phyloP scores from a whole-genome alignment of 306 rosid genomes.

The Cicer bijugum region DNA sequence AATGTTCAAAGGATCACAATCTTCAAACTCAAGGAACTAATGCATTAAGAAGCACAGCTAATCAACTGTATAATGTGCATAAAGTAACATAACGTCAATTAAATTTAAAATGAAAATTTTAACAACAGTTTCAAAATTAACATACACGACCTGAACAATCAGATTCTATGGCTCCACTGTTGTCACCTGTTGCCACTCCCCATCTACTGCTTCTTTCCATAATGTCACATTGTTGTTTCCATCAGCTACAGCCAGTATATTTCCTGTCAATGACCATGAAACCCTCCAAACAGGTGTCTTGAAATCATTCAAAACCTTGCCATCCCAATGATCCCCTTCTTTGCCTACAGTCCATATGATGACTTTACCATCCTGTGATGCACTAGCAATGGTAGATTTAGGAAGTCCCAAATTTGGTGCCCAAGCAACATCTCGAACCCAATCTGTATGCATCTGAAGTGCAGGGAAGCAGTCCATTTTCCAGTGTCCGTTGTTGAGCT shows the following conservation, averaged over 20 bases:
- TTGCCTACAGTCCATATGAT: conserved; percentile 83
- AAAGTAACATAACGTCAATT: conserved; percentile 35
- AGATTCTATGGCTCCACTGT: conserved; percentile 72
- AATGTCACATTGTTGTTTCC: conserved; percentile 78
- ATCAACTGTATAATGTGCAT: conserved; percentile 42
- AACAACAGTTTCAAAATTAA: conserved; percentile 48
- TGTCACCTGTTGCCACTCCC: conserved; percentile 89
- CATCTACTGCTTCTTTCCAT: conserved; percentile 88
- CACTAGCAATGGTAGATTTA: conserved; percentile 80
- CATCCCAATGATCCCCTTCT: conserved; percentile 96
- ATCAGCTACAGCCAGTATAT: conserved; percentile 86
- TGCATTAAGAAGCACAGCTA: conserved; percentile 45
- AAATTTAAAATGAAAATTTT: conserved; percentile 47
- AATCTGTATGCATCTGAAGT: conserved; percentile 80
- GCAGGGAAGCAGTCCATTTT: conserved; percentile 93
- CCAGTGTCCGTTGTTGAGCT: conserved; percentile 75
- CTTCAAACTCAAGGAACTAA: conserved; percentile 38
- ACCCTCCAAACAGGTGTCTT: conserved; percentile 83
- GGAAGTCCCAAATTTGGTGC: conserved; percentile 92
- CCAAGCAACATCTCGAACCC: conserved; percentile 94
- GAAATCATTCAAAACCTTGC: conserved; percentile 74
- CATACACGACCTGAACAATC: conserved; percentile 37
- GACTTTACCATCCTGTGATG: conserved; percentile 80
- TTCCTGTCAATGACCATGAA: conserved; percentile 89
- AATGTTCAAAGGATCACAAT: conserved; percentile 38